Evolutionary conservation across 768 basidiomycete species (phyloP).

Genomic region (Auriscalpium orientale): DNA sequence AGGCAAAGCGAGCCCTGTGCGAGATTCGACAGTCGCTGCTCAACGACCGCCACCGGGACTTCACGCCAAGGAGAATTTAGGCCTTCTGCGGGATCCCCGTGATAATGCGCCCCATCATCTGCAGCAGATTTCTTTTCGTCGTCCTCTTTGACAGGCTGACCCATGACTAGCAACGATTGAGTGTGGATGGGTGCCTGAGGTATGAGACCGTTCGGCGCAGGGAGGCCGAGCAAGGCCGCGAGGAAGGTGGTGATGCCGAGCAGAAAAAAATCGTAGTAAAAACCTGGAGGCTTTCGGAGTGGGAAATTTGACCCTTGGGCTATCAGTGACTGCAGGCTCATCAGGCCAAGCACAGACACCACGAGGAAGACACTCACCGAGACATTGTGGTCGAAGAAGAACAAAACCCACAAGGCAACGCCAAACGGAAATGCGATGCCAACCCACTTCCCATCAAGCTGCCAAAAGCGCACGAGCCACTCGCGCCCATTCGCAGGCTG

Average conservation of each 20-base stretch:
- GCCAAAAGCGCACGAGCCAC: conserved; percentile 89
- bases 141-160: conserved; percentile 31
- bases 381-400: conserved; percentile 94
- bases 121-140: conserved; percentile 28
- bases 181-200: conserved; percentile 94
- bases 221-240: conserved; percentile 77
- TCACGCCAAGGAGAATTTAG: conserved; percentile 28
- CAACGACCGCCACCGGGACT: conserved; percentile 69
- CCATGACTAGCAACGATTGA: conserved; percentile 67
- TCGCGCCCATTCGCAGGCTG: conserved; percentile 60
- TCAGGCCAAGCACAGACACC: background rate
- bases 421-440: conserved; percentile 88
- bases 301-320: conserved; percentile 88
- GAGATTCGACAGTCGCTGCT: conserved; percentile 90
- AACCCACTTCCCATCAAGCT: conserved; percentile 82
- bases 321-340: conserved; percentile 63
- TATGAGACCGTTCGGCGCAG: conserved; percentile 81
- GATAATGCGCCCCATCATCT: conserved; percentile 3
- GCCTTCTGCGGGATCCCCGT: conserved; percentile 8
- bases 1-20: conserved; percentile 76
- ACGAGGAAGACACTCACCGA: conserved; percentile 45
- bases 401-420: conserved; percentile 79
- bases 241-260: conserved; percentile 88
- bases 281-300: conserved; percentile 82
- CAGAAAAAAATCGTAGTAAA: conserved; percentile 85